Conservation (phyloP, 345 rosid species). For the Dimocarpus longan region DNA sequence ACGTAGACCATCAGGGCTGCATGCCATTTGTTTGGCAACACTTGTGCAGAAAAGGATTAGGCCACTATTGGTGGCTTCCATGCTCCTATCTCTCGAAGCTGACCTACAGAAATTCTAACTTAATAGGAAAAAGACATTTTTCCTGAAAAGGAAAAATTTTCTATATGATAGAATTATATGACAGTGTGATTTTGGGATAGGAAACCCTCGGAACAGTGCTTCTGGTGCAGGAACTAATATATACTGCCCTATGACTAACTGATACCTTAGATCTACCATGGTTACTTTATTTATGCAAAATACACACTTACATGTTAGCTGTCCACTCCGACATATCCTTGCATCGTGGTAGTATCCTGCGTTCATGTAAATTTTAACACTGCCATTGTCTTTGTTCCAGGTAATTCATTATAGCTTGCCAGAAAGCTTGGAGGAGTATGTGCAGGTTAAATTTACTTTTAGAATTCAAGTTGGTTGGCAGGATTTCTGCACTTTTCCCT, state of each 20-base stretch:
- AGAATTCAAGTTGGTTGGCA: constrained; percentile 9
- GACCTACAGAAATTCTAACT: neutral
- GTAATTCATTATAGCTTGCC: constrained; percentile 93
- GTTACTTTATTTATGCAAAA: neutral
- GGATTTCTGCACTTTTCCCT: constrained; percentile 22
- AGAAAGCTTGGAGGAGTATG: constrained; percentile 98
- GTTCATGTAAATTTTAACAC: neutral
- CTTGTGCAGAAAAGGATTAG: constrained; percentile 4
- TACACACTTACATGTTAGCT: neutral
- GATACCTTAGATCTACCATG: neutral
- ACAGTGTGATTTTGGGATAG: constrained; percentile 1
- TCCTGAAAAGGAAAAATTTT: neutral
- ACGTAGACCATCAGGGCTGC: constrained; percentile 1
- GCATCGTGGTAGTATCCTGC: neutral
- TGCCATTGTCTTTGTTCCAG: constrained; percentile 45
- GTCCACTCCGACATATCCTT: neutral
- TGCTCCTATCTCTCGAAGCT: neutral
- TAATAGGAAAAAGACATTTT: neutral
- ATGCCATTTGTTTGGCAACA: neutral
- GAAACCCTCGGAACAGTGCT: neutral
- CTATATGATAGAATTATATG: neutral
- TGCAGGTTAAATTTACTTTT: constrained; percentile 64
- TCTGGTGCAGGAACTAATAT: neutral
- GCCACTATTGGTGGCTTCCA: neutral
- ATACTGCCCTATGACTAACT: constrained; percentile 3